Percentiles rank a stretch among this genome's conserved stretches.
Evolutionary conservation across 805 yeast genomes (phyloP).

Genomic region (Metschnikowia anglica): DNA sequence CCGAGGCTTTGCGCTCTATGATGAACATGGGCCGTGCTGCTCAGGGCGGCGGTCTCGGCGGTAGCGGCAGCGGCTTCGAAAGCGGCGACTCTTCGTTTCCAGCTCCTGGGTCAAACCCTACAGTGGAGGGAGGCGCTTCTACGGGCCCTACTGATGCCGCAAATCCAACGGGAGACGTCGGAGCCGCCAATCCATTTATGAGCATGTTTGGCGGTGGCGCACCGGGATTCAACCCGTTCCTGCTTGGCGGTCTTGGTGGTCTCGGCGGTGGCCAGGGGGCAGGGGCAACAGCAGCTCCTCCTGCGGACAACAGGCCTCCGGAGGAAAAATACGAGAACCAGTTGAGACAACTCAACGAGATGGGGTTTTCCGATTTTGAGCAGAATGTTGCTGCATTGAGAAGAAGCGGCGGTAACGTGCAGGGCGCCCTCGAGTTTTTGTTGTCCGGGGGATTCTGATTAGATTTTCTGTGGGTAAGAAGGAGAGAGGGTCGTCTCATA

Average conservation of each 20-base stretch:
- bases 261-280: constrained; percentile 24
- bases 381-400: constrained; percentile 87
- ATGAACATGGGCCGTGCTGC: constrained; percentile 68
- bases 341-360: constrained; percentile 47
- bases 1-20: constrained; percentile 80
- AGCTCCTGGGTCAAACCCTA: constrained; percentile 42
- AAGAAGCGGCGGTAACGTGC: constrained; percentile 95
- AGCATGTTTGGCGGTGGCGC: constrained; percentile 35
- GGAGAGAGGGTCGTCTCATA: too few species aligned
- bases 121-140: constrained; percentile 21
- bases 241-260: constrained; percentile 40
- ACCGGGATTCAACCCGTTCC: constrained; percentile 51
- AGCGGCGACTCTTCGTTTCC: constrained; percentile 26
- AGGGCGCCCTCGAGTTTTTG: constrained; percentile 90
- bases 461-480: too few species aligned
- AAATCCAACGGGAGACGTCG: constrained; percentile 12
- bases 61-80: too few species aligned
- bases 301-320: constrained; percentile 43
- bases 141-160: neutral
- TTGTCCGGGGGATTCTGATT: constrained; percentile 30
- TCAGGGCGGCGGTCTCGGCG: constrained; percentile 28
- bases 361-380: constrained; percentile 86
- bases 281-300: constrained; percentile 31
- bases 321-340: constrained; percentile 46
- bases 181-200: constrained; percentile 40